Evolutionary conservation across 2,329 filamentous ascomycete species (phyloP), one percentile per base, ranked within the genome.

Genomic region (Aspergillus brasiliensis): DNA sequence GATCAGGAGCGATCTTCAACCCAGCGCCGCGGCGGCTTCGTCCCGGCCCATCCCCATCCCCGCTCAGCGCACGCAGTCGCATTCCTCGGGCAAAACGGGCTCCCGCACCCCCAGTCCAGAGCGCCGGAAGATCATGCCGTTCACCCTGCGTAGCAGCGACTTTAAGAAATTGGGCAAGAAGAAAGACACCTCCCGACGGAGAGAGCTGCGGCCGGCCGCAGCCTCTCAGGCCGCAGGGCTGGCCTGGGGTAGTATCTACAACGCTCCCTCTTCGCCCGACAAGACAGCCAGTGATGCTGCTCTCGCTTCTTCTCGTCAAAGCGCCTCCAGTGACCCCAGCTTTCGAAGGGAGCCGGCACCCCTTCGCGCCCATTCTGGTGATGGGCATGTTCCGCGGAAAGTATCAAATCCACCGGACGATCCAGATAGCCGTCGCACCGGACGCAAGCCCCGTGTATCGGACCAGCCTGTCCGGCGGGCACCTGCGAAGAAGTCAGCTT

Each of bases 201-300:
- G 74, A 51, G 77, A 79, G 31, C 71, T 77, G 38, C 81, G 80
- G n/a, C 80, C 82, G 38, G 83, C 84, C 59, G 85, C 86, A 31
- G 85, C 86, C 19, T 84, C 86, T 17, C 86, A 84, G 67, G 86
- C 86, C 3, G 86, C 86, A 2, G 85, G 85, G 3, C 79, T 87
- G 60, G 86, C 86, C n/a, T 89, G 86, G 85, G 67, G 79, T 62
- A 72, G 77, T 68, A 69, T 73, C 17, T 70, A 72, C 28, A 69
- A 66, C 6, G 53, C 70, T 10, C 60, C 67, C 2, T 62, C 67
- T 0, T 69, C 66, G 23, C 65, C 67, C 6, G 68, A 71, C 8
- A 72, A 69, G 62, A 63, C 65, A 7, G 64, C 68, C 17, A 71
- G 66, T 48, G 71, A 73, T 57, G 68, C 70, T 8, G 68, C 71